Conservation (phyloP, 2,329 filamentous ascomycete genomes). For the Fusarium sp. region DNA sequence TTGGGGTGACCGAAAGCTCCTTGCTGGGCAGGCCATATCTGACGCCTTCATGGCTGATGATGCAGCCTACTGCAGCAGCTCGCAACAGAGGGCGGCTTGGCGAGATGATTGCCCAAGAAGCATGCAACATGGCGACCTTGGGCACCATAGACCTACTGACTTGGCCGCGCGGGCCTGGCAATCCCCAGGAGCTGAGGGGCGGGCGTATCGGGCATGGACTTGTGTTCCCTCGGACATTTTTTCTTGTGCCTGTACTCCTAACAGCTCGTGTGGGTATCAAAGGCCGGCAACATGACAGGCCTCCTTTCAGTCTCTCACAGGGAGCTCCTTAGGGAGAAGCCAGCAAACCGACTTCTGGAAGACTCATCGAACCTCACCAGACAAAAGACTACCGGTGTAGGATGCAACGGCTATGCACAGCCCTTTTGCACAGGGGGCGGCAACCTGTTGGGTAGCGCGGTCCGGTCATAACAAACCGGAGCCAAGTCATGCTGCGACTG, state of each 20-base stretch:
- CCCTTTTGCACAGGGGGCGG: conserved; percentile 20
- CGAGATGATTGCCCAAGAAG: conserved; percentile 18
- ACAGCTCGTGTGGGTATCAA: conserved; percentile 53
- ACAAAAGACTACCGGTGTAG: conserved; percentile 24
- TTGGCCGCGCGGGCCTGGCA: conserved; percentile 8
- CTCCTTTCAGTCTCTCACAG: conserved; percentile 11
- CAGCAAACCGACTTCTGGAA: conserved; percentile 36
- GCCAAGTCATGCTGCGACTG: conserved; percentile 9
- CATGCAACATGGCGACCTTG: conserved; percentile 15
- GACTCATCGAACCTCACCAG: conserved; percentile 23
- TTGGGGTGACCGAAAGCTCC: background rate
- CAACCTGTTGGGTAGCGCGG: background rate
- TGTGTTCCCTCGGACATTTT: conserved; percentile 55
- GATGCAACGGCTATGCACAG: conserved; percentile 38
- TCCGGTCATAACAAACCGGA: conserved; percentile 7
- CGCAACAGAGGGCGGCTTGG: background rate
- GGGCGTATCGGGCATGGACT: conserved; percentile 39
- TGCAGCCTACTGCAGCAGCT: conserved; percentile 5
- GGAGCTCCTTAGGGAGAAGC: conserved; percentile 8
- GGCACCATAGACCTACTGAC: conserved; percentile 15
- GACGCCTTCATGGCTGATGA: background rate
- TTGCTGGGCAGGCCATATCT: background rate
- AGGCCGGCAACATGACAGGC: conserved; percentile 40
- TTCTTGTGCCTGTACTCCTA: conserved; percentile 55
- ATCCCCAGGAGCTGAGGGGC: conserved; percentile 24